Conservation (phyloP, 2,329 filamentous ascomycete genomes). For the Coniochaeta ligniaria region DNA sequence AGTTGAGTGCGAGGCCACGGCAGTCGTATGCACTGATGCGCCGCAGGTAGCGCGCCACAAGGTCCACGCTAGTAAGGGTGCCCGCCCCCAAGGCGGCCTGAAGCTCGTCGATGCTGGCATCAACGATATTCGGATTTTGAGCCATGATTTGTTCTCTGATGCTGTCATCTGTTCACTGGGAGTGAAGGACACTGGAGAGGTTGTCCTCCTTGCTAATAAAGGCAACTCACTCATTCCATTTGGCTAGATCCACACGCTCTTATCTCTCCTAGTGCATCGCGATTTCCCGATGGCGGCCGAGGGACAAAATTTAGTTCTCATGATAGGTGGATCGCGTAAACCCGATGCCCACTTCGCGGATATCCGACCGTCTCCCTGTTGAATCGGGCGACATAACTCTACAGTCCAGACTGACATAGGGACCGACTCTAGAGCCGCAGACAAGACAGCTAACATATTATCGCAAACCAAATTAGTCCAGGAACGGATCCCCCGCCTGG, state of each 20-base stretch:
- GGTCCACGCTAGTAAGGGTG: constrained; percentile 32
- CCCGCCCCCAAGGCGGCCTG: constrained; percentile 30
- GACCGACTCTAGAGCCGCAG: neutral
- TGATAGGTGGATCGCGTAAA: neutral
- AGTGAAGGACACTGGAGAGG: neutral
- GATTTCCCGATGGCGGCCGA: neutral
- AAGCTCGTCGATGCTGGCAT: constrained; percentile 37
- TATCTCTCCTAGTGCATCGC: neutral
- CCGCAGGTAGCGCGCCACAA: constrained; percentile 36
- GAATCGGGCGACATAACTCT: neutral
- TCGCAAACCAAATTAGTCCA: neutral
- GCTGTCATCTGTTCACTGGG: neutral
- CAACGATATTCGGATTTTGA: constrained; percentile 19
- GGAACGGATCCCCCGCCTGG: neutral
- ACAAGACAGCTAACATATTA: neutral
- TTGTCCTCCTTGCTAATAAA: neutral
- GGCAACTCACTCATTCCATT: neutral
- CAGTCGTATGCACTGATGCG: constrained; percentile 40
- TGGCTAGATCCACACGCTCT: neutral
- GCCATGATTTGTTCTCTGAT: neutral
- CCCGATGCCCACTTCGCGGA: neutral
- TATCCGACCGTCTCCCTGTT: neutral
- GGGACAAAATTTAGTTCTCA: neutral
- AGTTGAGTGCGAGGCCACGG: constrained; percentile 31
- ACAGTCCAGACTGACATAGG: neutral